Conservation (phyloP, 768 basidiomycete genomes). For the Rhodotorula sphaerocarpa region DNA sequence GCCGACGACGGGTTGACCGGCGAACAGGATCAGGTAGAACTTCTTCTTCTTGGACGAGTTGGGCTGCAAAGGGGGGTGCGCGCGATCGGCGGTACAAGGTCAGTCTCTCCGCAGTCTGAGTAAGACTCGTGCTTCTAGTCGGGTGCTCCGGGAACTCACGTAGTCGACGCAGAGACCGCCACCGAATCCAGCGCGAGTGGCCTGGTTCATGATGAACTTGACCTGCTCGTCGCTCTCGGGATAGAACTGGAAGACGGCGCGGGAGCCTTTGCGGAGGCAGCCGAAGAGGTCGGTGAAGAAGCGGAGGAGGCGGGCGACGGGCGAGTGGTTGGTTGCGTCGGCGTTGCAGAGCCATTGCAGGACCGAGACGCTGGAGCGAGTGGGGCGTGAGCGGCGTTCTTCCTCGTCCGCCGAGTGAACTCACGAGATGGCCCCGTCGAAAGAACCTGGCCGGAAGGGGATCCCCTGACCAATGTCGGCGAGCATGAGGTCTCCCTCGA, state of each 20-base stretch:
- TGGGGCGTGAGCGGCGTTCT: not conserved
- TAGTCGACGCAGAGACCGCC: conserved; percentile 96
- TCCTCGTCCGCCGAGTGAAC: conserved; percentile 24
- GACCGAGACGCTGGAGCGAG: conserved; percentile 72
- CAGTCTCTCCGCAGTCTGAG: not conserved
- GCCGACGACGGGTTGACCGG: conserved; percentile 50
- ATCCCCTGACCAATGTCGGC: conserved; percentile 98
- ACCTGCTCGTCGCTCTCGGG: conserved; percentile 96
- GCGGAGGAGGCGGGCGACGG: conserved; percentile 52
- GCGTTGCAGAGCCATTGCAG: conserved; percentile 97
- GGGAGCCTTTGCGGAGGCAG: conserved; percentile 70
- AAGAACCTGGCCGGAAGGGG: conserved; percentile 90
- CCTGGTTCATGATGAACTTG: conserved; percentile 82
- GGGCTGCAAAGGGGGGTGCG: conserved; percentile 2
- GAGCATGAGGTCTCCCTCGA: conserved; percentile 89
- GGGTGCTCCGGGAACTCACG: conserved; percentile 14
- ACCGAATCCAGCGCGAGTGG: conserved; percentile 90
- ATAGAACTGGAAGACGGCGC: conserved; percentile 88
- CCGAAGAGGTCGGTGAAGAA: conserved; percentile 93
- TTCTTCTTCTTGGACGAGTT: conserved; percentile 52
- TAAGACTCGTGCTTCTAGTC: not conserved
- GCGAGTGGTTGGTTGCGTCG: conserved; percentile 63
- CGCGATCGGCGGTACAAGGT: not conserved
- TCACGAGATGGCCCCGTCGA: conserved; percentile 94
- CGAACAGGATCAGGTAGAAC: conserved; percentile 85